phyloP scores from a whole-genome alignment of 768 basidiomycete species.

The Leccinum aurantiacum region DNA sequence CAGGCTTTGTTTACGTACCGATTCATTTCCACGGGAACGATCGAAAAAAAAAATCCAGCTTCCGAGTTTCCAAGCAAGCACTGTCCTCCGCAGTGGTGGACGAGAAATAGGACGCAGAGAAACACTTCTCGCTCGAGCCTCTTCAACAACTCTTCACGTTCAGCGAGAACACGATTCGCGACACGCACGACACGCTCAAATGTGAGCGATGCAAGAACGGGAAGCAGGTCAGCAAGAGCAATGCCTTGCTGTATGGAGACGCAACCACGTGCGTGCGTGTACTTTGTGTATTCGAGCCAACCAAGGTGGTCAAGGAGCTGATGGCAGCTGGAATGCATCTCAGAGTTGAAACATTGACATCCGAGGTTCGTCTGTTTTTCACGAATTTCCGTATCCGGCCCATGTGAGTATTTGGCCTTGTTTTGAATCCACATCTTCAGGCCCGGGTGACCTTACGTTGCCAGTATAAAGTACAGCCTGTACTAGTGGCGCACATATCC shows the following conservation, averaged over 20 bases:
- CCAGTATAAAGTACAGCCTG: no score
- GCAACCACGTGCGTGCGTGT: slow-evolving; percentile 82
- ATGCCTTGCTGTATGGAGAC: slow-evolving; percentile 93
- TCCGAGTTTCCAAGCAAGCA: slow-evolving; percentile 80
- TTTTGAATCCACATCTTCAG: slow-evolving; percentile 26
- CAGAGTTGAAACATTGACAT: no score
- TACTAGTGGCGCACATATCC: no score
- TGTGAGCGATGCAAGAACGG: slow-evolving; percentile 89
- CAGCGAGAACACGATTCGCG: slow-evolving; percentile 81
- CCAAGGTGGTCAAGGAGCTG: background rate
- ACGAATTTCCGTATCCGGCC: slow-evolving; percentile 45
- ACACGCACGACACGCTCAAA: slow-evolving; percentile 98
- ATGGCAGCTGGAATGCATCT: slow-evolving; percentile 73
- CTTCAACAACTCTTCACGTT: slow-evolving; percentile 90
- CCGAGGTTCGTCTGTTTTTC: slow-evolving; percentile 53
- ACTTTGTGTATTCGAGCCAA: slow-evolving; percentile 1
- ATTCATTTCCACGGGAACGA: slow-evolving; percentile 95
- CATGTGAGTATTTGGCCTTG: no score
- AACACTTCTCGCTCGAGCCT: slow-evolving; percentile 89
- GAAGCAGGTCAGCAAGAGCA: slow-evolving; percentile 77
- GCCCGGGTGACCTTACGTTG: slow-evolving; percentile 20
- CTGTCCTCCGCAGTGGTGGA: slow-evolving; percentile 98
- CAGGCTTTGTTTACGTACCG: slow-evolving; percentile 91
- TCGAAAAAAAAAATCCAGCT: slow-evolving; percentile 96
- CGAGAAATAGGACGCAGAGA: slow-evolving; percentile 91